A percentile compares a stretch with the other conserved stretches of the same genome.
These are phyloP conservation scores for Termitomyces sp. DNA, from an alignment of 768 basidiomycete genomes.

Conservation along the genomic window DNA sequence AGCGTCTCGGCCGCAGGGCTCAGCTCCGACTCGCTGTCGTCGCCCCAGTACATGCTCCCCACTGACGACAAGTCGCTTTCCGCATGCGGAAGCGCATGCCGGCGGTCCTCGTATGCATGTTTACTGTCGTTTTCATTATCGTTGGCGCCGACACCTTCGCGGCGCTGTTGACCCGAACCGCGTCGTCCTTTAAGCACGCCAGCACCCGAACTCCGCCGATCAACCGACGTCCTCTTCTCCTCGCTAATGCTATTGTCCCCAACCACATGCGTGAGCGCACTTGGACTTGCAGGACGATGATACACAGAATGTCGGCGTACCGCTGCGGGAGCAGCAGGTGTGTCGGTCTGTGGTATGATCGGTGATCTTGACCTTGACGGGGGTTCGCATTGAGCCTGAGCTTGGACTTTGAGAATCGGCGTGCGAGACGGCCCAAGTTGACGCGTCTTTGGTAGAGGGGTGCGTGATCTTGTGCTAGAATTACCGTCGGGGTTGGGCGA, in stretches of 20 bases:
- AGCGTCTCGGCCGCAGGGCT: conserved; percentile 45
- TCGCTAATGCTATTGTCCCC: neutral
- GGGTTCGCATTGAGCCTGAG: conserved; percentile 3
- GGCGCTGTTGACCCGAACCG: conserved; percentile 1
- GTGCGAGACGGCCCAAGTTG: conserved; percentile 9
- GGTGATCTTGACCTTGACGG: conserved; percentile 26
- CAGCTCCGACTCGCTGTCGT: conserved; percentile 27
- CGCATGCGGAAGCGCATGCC: conserved; percentile 23
- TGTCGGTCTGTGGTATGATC: conserved; percentile 18
- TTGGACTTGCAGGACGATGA: conserved; percentile 11
- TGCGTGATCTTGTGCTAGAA: conserved; percentile 3
- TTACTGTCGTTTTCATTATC: conserved; percentile 35
- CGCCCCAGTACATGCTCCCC: conserved; percentile 33
- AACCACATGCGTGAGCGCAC: neutral
- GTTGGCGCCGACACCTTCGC: neutral
- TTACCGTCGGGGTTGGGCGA: conserved; percentile 14
- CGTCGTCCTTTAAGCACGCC: neutral
- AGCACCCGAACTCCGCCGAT: neutral
- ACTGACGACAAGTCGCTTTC: conserved; percentile 46
- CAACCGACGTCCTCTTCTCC: conserved; percentile 2
- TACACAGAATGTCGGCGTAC: conserved; percentile 25
- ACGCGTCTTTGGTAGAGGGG: neutral
- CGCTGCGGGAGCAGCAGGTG: conserved; percentile 17
- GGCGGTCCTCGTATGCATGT: conserved; percentile 21
- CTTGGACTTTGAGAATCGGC: neutral